A percentile compares a stretch with the other conserved stretches of the same genome.
These are phyloP conservation scores for Lachnellula suecica DNA, from an alignment of 2,329 filamentous ascomycete species.

Conservation along the genomic window DNA sequence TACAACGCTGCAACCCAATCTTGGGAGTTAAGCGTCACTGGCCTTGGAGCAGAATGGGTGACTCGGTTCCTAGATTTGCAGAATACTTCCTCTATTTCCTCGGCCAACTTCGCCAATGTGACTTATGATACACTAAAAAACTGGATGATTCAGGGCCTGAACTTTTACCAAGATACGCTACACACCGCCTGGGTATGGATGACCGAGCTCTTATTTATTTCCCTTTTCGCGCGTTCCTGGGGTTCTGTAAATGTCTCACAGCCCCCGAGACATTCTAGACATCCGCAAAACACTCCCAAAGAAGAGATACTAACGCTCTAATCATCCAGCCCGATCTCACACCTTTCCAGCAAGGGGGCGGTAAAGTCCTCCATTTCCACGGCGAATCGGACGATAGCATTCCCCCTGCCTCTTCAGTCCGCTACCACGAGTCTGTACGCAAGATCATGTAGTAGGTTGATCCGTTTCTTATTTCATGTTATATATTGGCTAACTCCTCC, in stretches of 20 bases:
- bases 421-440: slow-evolving; percentile 55
- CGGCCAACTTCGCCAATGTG: slow-evolving; percentile 41
- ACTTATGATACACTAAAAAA: slow-evolving; percentile 56
- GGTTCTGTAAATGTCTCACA: too few species aligned
- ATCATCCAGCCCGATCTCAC: slow-evolving; percentile 54
- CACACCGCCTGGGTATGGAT: slow-evolving; percentile 56
- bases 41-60: slow-evolving; percentile 37
- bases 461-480: too few species aligned
- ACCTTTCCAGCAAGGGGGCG: slow-evolving; percentile 46
- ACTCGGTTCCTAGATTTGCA: slow-evolving; percentile 42
- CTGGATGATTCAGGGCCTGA: slow-evolving; percentile 51
- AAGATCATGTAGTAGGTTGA: slow-evolving; percentile 52
- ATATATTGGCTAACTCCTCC: too few species aligned
- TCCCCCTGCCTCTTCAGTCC: slow-evolving; percentile 52
- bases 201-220: too few species aligned
- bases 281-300: too few species aligned
- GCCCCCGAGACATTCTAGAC: too few species aligned
- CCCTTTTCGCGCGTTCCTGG: too few species aligned
- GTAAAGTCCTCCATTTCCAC: slow-evolving; percentile 59
- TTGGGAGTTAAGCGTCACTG: slow-evolving; percentile 35
- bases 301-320: too few species aligned
- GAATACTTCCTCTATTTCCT: slow-evolving; percentile 39
- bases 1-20: slow-evolving; percentile 34
- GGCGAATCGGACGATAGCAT: slow-evolving; percentile 54
- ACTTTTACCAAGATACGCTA: slow-evolving; percentile 48